Evolutionary conservation across 805 yeast genomes (phyloP), one percentile per base, ranked within the genome.

Genomic region (Cyberlindnera meyerae): DNA sequence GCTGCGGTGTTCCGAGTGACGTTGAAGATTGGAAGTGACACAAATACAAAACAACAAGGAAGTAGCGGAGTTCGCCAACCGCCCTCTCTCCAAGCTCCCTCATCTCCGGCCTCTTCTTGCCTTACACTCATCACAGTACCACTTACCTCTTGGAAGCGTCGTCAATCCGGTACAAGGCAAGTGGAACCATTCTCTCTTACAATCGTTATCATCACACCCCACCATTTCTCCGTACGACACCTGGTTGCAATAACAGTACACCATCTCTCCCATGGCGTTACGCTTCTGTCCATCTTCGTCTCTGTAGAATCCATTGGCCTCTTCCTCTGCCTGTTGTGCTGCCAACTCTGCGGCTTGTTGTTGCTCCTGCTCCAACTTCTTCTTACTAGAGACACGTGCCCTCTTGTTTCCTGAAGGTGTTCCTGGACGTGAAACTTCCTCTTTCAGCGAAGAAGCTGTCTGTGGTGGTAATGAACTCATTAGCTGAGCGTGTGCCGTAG

Each of bases 151-250:
- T 2, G 97, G 97, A 5, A 90, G 75, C 33, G 87, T 79, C 34
- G 80, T 77, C 50, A 88, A 71, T 1, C 96, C 96, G 29, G 86
- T 83, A 61, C 97, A 89, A 13, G 94, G 94, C 48, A 90, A 66
- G 65, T 89, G 97, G 63, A 89, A 89, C 97, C 97, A 89, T 60
- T 89, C 97, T 37, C 87, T 70, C 57, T 79, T 79, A 65, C 97
- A 90, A 40, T 80, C 77, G 24, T 85, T 89, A 11, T 96, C 97
- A 55, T 93, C 98, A 63, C 98, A 93, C 2, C 95, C 98, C 42
- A 93, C 97, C 98, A 93, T 93, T 55, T 93, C 97, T 14, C 98
- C 98, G 57, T 84, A 93, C 5, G 97, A 90, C 1, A 89, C 95
- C 58, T 89, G 96, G 58, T 88, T 86, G 64, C 98, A 93, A 64